phyloP scores from a whole-genome alignment of 1,284 basidiomycete species.

The Sphaerobolus stellatus region DNA sequence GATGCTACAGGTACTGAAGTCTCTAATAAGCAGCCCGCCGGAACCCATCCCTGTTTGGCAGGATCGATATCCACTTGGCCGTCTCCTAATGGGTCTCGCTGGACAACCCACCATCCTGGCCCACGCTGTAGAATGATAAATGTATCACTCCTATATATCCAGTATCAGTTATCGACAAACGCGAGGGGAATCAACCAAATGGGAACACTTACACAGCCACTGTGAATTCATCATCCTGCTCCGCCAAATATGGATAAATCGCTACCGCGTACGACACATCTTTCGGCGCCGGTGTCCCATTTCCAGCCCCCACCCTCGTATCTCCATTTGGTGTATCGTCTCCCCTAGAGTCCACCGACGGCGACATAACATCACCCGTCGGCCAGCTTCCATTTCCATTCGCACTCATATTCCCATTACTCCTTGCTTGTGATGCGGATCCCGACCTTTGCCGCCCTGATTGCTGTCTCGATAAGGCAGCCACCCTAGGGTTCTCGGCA shows the following conservation, averaged over 20 bases:
- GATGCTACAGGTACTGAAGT: constrained; percentile 78
- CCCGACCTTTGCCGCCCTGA: constrained; percentile 5
- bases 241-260: constrained; percentile 94
- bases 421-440: too few species aligned
- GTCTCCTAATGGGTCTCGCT: constrained; percentile 85
- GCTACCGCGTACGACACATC: constrained; percentile 82
- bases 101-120: constrained; percentile 99
- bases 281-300: constrained; percentile 8
- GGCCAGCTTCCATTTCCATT: constrained; percentile 71
- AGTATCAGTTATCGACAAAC: constrained; percentile 13
- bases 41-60: constrained; percentile 82
- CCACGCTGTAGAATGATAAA: constrained; percentile 93
- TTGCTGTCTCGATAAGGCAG: constrained; percentile 10
- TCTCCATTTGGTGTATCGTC: constrained; percentile 10
- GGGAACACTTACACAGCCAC: constrained; percentile 79
- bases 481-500: constrained; percentile 50
- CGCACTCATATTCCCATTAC: too few species aligned
- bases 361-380: constrained; percentile 57
- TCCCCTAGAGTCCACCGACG: constrained; percentile 41
- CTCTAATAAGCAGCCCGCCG: constrained; percentile 92
- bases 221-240: constrained; percentile 97
- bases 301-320: too few species aligned
- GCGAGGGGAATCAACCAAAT: not conserved
- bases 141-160: constrained; percentile 66
- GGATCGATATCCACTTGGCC: constrained; percentile 78